These are phyloP conservation scores for Herpetospermum pedunculosum DNA, from an alignment of 306 rosid genomes.

Conservation along the genomic window DNA sequence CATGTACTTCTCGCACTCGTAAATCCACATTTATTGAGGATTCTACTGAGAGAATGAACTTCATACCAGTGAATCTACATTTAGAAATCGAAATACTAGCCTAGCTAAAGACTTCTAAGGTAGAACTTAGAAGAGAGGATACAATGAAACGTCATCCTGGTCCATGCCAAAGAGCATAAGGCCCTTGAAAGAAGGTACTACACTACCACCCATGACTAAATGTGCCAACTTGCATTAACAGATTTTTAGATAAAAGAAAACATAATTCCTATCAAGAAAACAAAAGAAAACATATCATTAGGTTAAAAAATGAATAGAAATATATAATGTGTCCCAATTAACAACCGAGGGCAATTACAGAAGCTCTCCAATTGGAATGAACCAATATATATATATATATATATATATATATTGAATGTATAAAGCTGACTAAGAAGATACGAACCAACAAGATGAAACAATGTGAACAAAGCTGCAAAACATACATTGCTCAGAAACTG, in stretches of 20 bases:
- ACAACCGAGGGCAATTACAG: not conserved
- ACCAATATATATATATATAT: too few species aligned
- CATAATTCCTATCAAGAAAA: too few species aligned
- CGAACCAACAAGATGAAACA: not conserved
- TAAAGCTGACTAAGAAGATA: not conserved
- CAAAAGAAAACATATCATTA: not conserved
- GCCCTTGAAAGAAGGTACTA: not conserved
- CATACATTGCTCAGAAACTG: slow-evolving; percentile 88
- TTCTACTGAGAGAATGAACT: not conserved
- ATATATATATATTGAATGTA: too few species aligned
- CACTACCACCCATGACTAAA: not conserved
- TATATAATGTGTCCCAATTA: not conserved
- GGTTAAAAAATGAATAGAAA: not conserved
- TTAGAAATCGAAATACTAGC: not conserved
- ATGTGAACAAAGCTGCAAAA: not conserved
- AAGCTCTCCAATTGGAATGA: not conserved
- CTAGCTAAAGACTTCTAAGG: not conserved
- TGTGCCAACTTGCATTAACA: not conserved
- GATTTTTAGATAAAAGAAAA: not conserved
- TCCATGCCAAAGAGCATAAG: not conserved
- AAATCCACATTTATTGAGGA: not conserved
- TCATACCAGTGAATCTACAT: not conserved
- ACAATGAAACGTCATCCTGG: not conserved
- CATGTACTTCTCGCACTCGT: not conserved
- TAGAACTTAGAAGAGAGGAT: not conserved